Evolutionary conservation across 1,139 yeast species (phyloP).

Genomic region (Groenewaldozyma sp.): DNA sequence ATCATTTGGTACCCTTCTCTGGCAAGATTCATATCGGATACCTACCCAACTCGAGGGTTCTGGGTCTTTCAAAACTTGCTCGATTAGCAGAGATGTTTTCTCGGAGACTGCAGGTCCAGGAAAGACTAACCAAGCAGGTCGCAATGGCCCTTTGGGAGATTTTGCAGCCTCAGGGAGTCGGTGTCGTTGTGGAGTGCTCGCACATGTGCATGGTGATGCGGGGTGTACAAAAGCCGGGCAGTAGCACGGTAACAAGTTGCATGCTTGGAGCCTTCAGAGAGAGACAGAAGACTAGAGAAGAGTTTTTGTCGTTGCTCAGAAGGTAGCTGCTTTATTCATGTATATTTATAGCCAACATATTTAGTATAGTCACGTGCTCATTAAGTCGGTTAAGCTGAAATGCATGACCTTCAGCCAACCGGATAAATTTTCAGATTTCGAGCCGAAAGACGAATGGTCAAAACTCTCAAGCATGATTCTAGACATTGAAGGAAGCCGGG

Average conservation of each 20-base stretch:
- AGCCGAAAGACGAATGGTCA: too few relatives aligned
- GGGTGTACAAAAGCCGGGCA: slow-evolving; percentile 93
- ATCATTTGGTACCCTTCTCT: slow-evolving; percentile 91
- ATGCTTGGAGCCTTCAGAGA: slow-evolving; percentile 94
- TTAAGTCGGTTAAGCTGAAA: too few relatives aligned
- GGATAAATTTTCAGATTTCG: too few relatives aligned
- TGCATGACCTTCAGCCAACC: too few relatives aligned
- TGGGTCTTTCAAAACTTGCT: slow-evolving; percentile 89
- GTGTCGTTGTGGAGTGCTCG: slow-evolving; percentile 94
- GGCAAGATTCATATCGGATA: slow-evolving; percentile 97
- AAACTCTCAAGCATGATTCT: too few relatives aligned
- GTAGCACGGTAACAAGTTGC: slow-evolving; percentile 89
- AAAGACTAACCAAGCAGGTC: slow-evolving; percentile 89
- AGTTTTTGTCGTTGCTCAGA: slow-evolving; percentile 60
- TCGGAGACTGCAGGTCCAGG: slow-evolving; percentile 93
- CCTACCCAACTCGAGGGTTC: slow-evolving; percentile 89
- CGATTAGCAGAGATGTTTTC: slow-evolving; percentile 95
- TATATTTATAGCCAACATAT: not conserved
- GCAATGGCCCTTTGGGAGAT: slow-evolving; percentile 93
- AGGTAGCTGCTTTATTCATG: too few relatives aligned
- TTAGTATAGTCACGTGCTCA: too few relatives aligned
- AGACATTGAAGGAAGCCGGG: too few relatives aligned
- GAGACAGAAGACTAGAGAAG: slow-evolving; percentile 92
- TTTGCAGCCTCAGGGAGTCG: slow-evolving; percentile 90
- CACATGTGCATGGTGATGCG: slow-evolving; percentile 99